Conservation (phyloP, 768 basidiomycete genomes). For the Tylopilus vinaceipallidus region DNA sequence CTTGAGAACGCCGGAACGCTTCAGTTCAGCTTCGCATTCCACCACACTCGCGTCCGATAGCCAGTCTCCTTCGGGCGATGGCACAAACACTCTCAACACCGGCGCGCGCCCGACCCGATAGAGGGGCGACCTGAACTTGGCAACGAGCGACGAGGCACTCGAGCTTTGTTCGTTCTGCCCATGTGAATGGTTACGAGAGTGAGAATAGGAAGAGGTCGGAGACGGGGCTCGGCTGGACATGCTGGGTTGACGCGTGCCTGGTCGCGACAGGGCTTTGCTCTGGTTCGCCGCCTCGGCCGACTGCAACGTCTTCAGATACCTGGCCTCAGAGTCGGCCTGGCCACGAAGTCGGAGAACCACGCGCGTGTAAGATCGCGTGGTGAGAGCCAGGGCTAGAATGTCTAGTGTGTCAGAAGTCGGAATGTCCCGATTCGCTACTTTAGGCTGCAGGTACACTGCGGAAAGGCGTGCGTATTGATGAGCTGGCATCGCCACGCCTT, state of each 20-base stretch:
- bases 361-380: constrained; percentile 76
- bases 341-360: constrained; percentile 74
- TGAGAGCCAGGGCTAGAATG: constrained; percentile 52
- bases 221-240: constrained; percentile 67
- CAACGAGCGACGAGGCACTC: constrained; percentile 19
- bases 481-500: constrained; percentile 71
- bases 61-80: constrained; percentile 86
- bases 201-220: constrained; percentile 41
- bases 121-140: constrained; percentile 66
- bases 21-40: constrained; percentile 80
- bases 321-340: constrained; percentile 66
- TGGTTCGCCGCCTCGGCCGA: constrained; percentile 2
- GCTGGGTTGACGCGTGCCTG: constrained; percentile 35
- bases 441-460: constrained; percentile 52
- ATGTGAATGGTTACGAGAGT: constrained; percentile 42
- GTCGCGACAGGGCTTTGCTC: constrained; percentile 1
- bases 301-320: constrained; percentile 15
- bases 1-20: constrained; percentile 45
- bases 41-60: constrained; percentile 77
- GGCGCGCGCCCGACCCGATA: constrained; percentile 72
- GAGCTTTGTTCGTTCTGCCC: constrained; percentile 27
- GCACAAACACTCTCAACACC: constrained; percentile 77
- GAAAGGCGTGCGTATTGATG: constrained; percentile 70
- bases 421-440: constrained; percentile 37
- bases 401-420: constrained; percentile 40